These are phyloP conservation scores for Candida lessepsii DNA, from an alignment of 805 yeast species.

Conservation along the genomic window DNA sequence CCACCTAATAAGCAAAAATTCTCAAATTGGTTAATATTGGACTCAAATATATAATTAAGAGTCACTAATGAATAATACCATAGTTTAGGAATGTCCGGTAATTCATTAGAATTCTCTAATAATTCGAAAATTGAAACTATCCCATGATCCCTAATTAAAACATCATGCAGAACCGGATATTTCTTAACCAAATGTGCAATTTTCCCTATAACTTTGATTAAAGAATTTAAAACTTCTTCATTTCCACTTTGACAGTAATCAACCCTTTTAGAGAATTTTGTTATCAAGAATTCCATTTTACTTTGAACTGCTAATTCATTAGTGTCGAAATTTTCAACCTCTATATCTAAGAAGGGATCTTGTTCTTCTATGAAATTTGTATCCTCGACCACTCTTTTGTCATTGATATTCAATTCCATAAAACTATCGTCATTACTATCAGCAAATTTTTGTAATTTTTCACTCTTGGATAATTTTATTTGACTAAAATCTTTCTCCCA, in stretches of 20 bases:
- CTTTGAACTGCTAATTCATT: slow-evolving; percentile 40
- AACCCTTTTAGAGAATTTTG: slow-evolving; percentile 32
- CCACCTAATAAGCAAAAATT: slow-evolving; percentile 45
- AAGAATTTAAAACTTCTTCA: slow-evolving; percentile 28
- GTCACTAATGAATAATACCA: slow-evolving; percentile 39
- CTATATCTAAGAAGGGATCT: slow-evolving; percentile 41
- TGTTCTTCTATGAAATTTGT: too few species aligned
- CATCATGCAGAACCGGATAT: slow-evolving; percentile 39
- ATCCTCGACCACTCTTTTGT: neutral
- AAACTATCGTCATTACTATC: slow-evolving; percentile 20
- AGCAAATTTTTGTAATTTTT: slow-evolving; percentile 29
- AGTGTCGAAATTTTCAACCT: slow-evolving; percentile 39
- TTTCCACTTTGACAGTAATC: slow-evolving; percentile 28
- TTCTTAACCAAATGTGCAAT: slow-evolving; percentile 39
- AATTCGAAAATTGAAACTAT: slow-evolving; percentile 38
- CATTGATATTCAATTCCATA: slow-evolving; percentile 10
- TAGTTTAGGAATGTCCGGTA: slow-evolving; percentile 30
- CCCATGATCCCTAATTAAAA: slow-evolving; percentile 42
- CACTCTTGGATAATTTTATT: slow-evolving; percentile 21
- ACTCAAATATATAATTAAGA: slow-evolving; percentile 33
- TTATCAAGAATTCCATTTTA: slow-evolving; percentile 37
- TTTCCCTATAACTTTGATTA: slow-evolving; percentile 36
- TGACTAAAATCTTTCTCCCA: slow-evolving; percentile 35
- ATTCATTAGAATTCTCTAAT: slow-evolving; percentile 33
- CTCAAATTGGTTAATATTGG: slow-evolving; percentile 32